These are phyloP conservation scores for Rhamnella rubrinervis DNA, from an alignment of 331 rosid genomes.

Conservation along the genomic window DNA sequence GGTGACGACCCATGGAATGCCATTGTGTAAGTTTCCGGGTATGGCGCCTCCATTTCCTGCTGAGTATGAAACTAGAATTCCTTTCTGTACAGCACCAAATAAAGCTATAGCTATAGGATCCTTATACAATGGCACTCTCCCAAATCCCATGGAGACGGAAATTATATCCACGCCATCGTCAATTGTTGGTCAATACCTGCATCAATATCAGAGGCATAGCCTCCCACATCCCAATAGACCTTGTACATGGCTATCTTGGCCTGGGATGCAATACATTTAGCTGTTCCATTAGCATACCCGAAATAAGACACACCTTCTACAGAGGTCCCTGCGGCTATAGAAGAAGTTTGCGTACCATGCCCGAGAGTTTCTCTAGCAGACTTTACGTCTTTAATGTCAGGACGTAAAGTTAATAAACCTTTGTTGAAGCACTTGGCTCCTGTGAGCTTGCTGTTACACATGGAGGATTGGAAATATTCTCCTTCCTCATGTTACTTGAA, in stretches of 20 bases:
- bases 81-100: background rate
- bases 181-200: slow-evolving; percentile 44
- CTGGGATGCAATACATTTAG: slow-evolving; percentile 40
- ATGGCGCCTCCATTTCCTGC: background rate
- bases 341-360: slow-evolving; percentile 26
- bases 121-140: background rate
- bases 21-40: background rate
- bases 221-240: slow-evolving; percentile 30
- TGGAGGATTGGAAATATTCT: slow-evolving; percentile 29
- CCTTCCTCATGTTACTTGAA: too few relatives aligned
- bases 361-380: background rate
- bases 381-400: slow-evolving; percentile 17
- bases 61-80: background rate
- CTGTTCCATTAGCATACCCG: slow-evolving; percentile 36
- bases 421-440: slow-evolving; percentile 42
- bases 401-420: slow-evolving; percentile 20
- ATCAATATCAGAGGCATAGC: slow-evolving; percentile 34
- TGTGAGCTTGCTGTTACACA: slow-evolving; percentile 37
- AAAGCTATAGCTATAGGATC: background rate
- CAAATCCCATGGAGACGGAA: slow-evolving; percentile 27
- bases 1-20: background rate
- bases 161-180: slow-evolving; percentile 44
- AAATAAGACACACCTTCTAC: slow-evolving; percentile 31
- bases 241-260: slow-evolving; percentile 41
- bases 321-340: slow-evolving; percentile 45